Evolutionary conservation across 768 basidiomycete species (phyloP).

Genomic region (Clitopilus hobsonii): DNA sequence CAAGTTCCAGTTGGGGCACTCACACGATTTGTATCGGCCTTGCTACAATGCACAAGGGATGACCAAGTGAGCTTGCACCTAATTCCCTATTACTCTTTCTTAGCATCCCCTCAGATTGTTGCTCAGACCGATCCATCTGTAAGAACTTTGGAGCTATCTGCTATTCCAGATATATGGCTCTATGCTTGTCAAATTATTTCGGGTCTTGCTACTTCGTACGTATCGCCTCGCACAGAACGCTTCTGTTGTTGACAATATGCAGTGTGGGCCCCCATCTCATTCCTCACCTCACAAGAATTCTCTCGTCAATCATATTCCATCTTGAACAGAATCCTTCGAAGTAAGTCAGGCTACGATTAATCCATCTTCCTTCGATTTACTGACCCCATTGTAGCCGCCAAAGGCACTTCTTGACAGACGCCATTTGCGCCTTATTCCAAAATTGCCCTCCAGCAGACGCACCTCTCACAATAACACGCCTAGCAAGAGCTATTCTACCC

Average conservation of each 20-base stretch:
- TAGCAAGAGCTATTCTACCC: slow-evolving; percentile 50
- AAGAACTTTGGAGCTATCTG: slow-evolving; percentile 50
- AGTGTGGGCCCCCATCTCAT: slow-evolving; percentile 54
- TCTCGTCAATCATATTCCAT: slow-evolving; percentile 49
- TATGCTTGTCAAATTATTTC: slow-evolving; percentile 48
- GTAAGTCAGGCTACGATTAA: slow-evolving; percentile 30
- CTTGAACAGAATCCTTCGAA: slow-evolving; percentile 50
- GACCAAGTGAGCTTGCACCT: slow-evolving; percentile 18
- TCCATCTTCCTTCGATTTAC: neutral
- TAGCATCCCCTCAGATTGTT: slow-evolving; percentile 31
- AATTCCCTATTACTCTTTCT: neutral
- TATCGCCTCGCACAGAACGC: neutral
- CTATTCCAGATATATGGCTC: slow-evolving; percentile 47
- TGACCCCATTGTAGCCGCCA: slow-evolving; percentile 24
- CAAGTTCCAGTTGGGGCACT: slow-evolving; percentile 65
- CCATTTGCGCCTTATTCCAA: slow-evolving; percentile 37
- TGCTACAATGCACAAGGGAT: slow-evolving; percentile 45
- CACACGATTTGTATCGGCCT: slow-evolving; percentile 43
- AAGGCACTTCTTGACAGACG: slow-evolving; percentile 38
- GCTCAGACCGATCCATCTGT: slow-evolving; percentile 44
- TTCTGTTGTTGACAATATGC: slow-evolving; percentile 1
- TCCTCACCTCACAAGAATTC: slow-evolving; percentile 50
- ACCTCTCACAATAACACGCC: slow-evolving; percentile 43
- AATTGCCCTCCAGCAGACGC: slow-evolving; percentile 43
- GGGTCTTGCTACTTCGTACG: slow-evolving; percentile 46